phyloP scores from a whole-genome alignment of 2,329 filamentous ascomycete species.

The Trichophyton benhamiae region DNA sequence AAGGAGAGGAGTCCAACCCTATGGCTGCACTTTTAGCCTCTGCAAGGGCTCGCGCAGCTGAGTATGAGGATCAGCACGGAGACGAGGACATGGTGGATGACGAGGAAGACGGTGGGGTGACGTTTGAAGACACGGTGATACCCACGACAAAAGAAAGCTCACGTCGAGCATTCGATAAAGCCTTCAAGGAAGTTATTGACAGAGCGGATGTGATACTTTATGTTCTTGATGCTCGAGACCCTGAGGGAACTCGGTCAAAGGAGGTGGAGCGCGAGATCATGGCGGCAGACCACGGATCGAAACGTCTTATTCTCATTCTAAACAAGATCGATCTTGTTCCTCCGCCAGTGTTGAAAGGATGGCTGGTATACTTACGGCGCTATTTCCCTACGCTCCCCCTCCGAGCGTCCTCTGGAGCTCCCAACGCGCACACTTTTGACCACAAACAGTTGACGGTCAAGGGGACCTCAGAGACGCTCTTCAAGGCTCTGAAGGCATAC shows the following conservation, averaged over 20 bases:
- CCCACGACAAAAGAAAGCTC: conserved; percentile 46
- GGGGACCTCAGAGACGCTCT: conserved; percentile 70
- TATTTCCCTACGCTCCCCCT: conserved; percentile 88
- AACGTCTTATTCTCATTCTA: conserved; percentile 77
- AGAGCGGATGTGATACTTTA: conserved; percentile 84
- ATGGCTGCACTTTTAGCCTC: conserved; percentile 87
- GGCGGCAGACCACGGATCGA: conserved; percentile 70
- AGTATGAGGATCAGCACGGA: conserved; percentile 57
- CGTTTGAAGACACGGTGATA: conserved; percentile 36
- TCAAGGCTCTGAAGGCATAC: conserved; percentile 82
- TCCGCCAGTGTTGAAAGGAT: conserved; percentile 65
- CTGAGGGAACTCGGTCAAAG: conserved; percentile 77
- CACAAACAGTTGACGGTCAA: conserved; percentile 81
- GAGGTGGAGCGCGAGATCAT: conserved; percentile 85
- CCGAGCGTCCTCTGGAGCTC: conserved; percentile 66
- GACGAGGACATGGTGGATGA: conserved; percentile 41
- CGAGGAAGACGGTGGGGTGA: conserved; percentile 40
- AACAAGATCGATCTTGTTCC: conserved; percentile 95
- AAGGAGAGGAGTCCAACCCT: conserved; percentile 62
- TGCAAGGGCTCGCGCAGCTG: conserved; percentile 61
- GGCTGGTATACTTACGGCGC: conserved; percentile 71
- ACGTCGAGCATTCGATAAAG: conserved; percentile 81
- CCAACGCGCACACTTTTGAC: conserved; percentile 83
- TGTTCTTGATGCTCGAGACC: conserved; percentile 83
- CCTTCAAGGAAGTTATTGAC: conserved; percentile 87